Percentiles rank a stretch among this genome's conserved stretches.
Evolutionary conservation across 2,329 filamentous ascomycete genomes (phyloP).

Genomic region (Amesomyces nigricolor): DNA sequence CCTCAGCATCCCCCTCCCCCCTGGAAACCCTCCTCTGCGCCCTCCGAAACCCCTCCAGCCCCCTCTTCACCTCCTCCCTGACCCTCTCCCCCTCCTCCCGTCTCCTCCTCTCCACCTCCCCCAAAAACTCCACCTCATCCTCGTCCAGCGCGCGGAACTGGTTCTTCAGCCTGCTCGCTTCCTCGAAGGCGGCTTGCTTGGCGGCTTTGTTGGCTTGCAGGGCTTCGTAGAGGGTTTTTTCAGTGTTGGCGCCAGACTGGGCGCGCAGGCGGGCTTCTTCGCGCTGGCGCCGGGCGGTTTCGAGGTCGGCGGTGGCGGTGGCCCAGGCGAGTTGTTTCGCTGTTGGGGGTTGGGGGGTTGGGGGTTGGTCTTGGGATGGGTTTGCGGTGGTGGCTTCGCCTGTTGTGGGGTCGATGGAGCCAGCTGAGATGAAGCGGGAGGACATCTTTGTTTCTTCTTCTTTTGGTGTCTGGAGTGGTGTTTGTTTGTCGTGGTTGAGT

Average conservation of each 20-base stretch:
- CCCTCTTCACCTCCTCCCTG: conserved; percentile 51
- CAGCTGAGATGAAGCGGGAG: conserved; percentile 51
- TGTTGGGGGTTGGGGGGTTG: conserved; percentile 15
- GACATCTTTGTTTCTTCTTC: conserved; percentile 37
- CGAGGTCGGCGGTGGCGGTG: conserved; percentile 58
- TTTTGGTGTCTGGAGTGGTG: neutral
- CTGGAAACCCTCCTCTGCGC: conserved; percentile 35
- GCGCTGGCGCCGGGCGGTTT: conserved; percentile 51
- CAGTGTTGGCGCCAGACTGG: conserved; percentile 31
- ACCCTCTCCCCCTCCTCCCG: conserved; percentile 50
- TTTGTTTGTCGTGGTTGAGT: neutral
- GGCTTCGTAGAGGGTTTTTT: conserved; percentile 66
- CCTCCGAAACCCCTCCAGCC: conserved; percentile 50
- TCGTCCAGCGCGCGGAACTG: conserved; percentile 75
- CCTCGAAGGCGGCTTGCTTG: conserved; percentile 78
- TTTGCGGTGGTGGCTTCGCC: conserved; percentile 26
- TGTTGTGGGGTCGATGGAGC: conserved; percentile 42
- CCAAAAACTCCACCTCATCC: conserved; percentile 71
- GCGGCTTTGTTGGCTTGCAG: conserved; percentile 80
- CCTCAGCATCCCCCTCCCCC: conserved; percentile 15
- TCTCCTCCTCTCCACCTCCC: conserved; percentile 48
- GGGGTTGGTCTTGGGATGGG: conserved; percentile 1
- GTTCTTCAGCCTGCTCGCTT: conserved; percentile 63
- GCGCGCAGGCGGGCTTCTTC: conserved; percentile 43
- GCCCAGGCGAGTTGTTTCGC: conserved; percentile 49